A percentile compares a stretch with the other conserved stretches of the same genome.
phyloP scores from a whole-genome alignment of 2,329 filamentous ascomycete species.

The Penicillium decumbens region DNA sequence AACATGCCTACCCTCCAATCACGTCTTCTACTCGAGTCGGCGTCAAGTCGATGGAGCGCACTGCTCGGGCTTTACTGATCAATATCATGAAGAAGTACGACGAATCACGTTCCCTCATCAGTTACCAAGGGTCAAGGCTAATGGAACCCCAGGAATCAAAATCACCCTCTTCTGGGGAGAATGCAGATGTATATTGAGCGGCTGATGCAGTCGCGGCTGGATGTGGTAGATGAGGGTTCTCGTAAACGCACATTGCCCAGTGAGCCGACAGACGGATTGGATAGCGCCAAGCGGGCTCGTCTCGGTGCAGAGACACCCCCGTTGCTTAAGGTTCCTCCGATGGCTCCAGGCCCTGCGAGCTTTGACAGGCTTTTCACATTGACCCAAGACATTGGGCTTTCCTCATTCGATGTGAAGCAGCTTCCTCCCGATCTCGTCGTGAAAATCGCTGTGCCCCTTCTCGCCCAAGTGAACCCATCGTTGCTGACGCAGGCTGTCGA shows the following conservation, averaged over 20 bases:
- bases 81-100: slow-evolving; percentile 73
- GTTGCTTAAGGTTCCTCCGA: slow-evolving; percentile 58
- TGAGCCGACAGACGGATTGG: slow-evolving; percentile 67
- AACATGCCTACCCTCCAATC: slow-evolving; percentile 69
- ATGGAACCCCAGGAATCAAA: slow-evolving; percentile 61
- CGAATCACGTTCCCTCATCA: neutral
- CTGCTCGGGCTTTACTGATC: slow-evolving; percentile 73
- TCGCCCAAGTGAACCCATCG: slow-evolving; percentile 65
- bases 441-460: slow-evolving; percentile 73
- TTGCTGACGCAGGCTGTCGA: slow-evolving; percentile 69
- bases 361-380: slow-evolving; percentile 83
- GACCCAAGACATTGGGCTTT: slow-evolving; percentile 67
- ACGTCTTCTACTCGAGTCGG: slow-evolving; percentile 75
- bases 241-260: slow-evolving; percentile 71
- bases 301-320: slow-evolving; percentile 53
- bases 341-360: slow-evolving; percentile 71
- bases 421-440: slow-evolving; percentile 71
- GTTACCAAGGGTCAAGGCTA: slow-evolving; percentile 10
- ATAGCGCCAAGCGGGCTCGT: slow-evolving; percentile 76
- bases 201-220: slow-evolving; percentile 69
- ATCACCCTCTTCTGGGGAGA: slow-evolving; percentile 66
- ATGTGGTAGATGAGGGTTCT: slow-evolving; percentile 70
- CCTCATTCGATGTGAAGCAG: slow-evolving; percentile 75
- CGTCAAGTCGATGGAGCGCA: slow-evolving; percentile 92
- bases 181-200: slow-evolving; percentile 87